Evolutionary conservation across 2,329 filamentous ascomycete genomes (phyloP).

Genomic region (Pestalotiopsis sp.): DNA sequence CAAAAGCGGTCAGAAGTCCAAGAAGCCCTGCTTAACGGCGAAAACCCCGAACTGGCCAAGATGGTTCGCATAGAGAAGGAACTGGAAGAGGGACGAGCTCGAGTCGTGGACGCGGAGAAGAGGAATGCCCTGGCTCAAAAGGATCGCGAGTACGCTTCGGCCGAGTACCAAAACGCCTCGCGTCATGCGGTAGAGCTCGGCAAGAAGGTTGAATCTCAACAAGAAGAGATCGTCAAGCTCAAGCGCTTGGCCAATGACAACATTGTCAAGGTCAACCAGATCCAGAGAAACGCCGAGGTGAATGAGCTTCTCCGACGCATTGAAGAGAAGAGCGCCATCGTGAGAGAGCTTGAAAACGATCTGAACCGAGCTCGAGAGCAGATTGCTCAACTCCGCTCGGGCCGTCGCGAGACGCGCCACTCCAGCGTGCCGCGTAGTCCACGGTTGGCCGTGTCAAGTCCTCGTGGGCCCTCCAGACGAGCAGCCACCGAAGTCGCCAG

Average conservation of each 20-base stretch:
- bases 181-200: conserved; percentile 46
- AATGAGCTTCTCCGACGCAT: conserved; percentile 40
- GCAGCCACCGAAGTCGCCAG: conserved; percentile 34
- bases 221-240: conserved; percentile 42
- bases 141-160: conserved; percentile 59
- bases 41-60: conserved; percentile 39
- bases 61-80: conserved; percentile 43
- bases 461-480: conserved; percentile 31
- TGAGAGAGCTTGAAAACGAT: conserved; percentile 55
- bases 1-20: conserved; percentile 38
- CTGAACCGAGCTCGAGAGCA: conserved; percentile 52
- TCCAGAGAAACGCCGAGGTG: conserved; percentile 41
- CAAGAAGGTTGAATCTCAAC: conserved; percentile 49
- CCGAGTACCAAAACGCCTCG: conserved; percentile 62
- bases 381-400: conserved; percentile 47
- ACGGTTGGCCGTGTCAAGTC: conserved; percentile 54
- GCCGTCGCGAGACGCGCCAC: conserved; percentile 57
- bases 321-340: conserved; percentile 41
- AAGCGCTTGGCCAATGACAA: conserved; percentile 46
- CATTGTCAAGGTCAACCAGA: conserved; percentile 47
- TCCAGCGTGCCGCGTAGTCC: conserved; percentile 61
- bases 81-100: conserved; percentile 41
- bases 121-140: conserved; percentile 37
- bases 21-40: conserved; percentile 35
- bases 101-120: conserved; percentile 42